Percentiles rank a stretch among this genome's conserved stretches.
Evolutionary conservation across 2,329 filamentous ascomycete genomes (phyloP).

Genomic region (Ceratocystis cacaofunesta): DNA sequence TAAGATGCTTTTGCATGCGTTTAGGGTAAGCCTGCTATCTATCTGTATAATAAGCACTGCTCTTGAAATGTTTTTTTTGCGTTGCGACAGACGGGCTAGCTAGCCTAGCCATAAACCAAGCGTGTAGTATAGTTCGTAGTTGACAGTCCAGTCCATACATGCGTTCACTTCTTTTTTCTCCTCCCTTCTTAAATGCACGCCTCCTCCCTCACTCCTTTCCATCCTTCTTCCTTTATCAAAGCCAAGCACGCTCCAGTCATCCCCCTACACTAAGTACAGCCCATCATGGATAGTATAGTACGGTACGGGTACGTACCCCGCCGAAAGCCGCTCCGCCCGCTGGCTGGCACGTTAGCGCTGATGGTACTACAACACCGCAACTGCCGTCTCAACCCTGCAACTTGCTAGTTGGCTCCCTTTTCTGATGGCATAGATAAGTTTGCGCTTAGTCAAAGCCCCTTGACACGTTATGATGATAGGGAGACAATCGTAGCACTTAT

Average conservation of each 20-base stretch:
- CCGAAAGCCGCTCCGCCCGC: constrained; percentile 2
- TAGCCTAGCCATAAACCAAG: no score
- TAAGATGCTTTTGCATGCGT: no score
- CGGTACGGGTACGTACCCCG: neutral
- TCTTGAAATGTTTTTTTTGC: no score
- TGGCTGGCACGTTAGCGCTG: neutral
- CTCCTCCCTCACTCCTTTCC: neutral
- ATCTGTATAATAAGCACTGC: no score
- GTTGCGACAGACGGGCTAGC: no score
- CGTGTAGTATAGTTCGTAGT: neutral
- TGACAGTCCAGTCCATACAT: neutral
- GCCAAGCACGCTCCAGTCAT: neutral
- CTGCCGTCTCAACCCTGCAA: neutral
- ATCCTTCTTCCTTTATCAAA: constrained; percentile 3
- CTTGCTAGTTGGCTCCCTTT: neutral
- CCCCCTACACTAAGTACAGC: no score
- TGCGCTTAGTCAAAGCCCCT: neutral
- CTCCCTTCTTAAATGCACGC: neutral
- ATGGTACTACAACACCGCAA: neutral
- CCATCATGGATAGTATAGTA: no score
- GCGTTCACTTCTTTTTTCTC: neutral
- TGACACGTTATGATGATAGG: neutral
- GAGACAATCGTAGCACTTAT: neutral
- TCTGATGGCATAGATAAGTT: neutral
- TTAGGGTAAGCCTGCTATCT: no score